Evolutionary conservation across 179 eudicot species (phyloP), one percentile per base, ranked within the genome.

Genomic region (Carnegiea gigantea): DNA sequence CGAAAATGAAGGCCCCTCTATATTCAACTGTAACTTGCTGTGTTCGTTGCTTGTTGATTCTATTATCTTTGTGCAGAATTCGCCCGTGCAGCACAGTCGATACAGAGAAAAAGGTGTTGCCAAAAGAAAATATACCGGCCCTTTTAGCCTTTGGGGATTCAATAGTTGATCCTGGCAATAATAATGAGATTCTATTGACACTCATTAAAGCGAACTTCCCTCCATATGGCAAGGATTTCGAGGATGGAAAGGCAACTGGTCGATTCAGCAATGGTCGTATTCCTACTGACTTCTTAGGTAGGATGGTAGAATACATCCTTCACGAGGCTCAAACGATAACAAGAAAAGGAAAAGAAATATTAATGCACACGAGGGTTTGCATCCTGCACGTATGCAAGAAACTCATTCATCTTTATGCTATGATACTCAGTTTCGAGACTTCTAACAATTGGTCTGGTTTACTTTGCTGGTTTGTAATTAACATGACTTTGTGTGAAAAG

Each of bases 141-240:
- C 6, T 77, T 60, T 40, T 62, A 33, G 73, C 38, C 9, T 77
- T 77, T 62, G 80, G 80, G 23, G 80, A 77, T 33, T 77, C 80
- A 18, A 59, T 77, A 10, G 10, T 77, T 26, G 80, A 77, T 62
- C 53, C 80, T 40, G 80, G 80, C 21, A 77, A 77, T 40, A 77
- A 77, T 38, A 77, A 77, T 36, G 28, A 43, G 9, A 1, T 64
- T 3, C 24, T 44, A 12, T 60, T 62, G 10, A 62, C 80, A 49
- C 0, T 77, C 1, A 7, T 60, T 26, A 77, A 38, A 65, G 11
- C 54, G 15, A 62, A 77, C 40, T 77, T 77, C 36, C 72, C 80
- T 12, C 80, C 80, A 12, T 77, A 77, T 64, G 80, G 80, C 36
- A 62, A 23, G 72, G 73, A 77, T 64, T 77, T 77, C 48, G 24